phyloP scores from a whole-genome alignment of 352 stramenopile species.

The Globisporangium lucens region DNA sequence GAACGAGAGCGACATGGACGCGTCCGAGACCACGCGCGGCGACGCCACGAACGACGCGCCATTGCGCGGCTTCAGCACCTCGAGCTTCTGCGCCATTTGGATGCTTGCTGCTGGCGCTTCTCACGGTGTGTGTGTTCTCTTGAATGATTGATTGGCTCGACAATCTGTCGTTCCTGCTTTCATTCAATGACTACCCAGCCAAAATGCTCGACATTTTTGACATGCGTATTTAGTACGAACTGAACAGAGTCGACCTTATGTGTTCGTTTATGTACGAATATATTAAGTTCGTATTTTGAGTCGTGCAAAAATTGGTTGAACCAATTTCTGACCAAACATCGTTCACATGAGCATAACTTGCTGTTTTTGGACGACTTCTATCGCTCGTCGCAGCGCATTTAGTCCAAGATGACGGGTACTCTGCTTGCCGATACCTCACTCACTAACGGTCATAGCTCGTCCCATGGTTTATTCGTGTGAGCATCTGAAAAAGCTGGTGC shows the following conservation, averaged over 20 bases:
- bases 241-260: too few relatives aligned
- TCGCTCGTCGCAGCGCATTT: too few relatives aligned
- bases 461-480: not conserved
- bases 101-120: not conserved
- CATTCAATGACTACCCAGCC: not conserved
- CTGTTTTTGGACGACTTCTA: too few relatives aligned
- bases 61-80: slow-evolving; percentile 38
- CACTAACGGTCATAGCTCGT: not conserved
- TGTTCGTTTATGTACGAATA: too few relatives aligned
- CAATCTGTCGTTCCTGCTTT: not conserved
- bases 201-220: not conserved
- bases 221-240: too few relatives aligned
- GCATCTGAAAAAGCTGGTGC: slow-evolving; percentile 7
- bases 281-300: too few relatives aligned
- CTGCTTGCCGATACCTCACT: not conserved
- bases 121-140: not conserved
- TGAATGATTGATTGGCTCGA: not conserved
- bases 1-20: slow-evolving; percentile 51
- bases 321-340: too few relatives aligned
- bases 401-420: too few relatives aligned
- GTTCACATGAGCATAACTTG: too few relatives aligned
- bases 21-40: slow-evolving; percentile 30
- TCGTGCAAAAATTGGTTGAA: too few relatives aligned
- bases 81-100: slow-evolving; percentile 25
- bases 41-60: slow-evolving; percentile 9